Percentiles rank a stretch among this genome's conserved stretches.
Evolutionary conservation across 768 basidiomycete genomes (phyloP).

Genomic region (Flagelloscypha sp.): DNA sequence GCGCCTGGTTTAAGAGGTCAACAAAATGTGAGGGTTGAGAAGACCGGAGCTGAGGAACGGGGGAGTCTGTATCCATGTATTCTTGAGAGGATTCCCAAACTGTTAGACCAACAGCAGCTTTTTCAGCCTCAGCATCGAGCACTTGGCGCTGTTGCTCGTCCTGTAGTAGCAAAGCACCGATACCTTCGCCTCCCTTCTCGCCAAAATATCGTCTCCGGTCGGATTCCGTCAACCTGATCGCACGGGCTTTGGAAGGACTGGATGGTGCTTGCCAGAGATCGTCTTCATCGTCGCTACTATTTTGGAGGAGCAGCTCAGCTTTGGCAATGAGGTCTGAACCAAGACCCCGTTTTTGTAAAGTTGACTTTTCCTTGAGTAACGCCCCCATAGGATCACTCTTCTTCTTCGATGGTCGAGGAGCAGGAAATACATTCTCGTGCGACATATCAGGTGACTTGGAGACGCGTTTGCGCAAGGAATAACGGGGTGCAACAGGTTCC

Average conservation of each 20-base stretch:
- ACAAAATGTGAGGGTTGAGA: no score
- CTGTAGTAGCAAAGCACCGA: slow-evolving; percentile 41
- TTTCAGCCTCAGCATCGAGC: slow-evolving; percentile 15
- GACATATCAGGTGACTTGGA: slow-evolving; percentile 2
- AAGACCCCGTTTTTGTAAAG: slow-evolving; percentile 20
- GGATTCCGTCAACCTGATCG: slow-evolving; percentile 20
- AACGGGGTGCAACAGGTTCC: slow-evolving; percentile 1
- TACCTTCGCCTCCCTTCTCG: slow-evolving; percentile 31
- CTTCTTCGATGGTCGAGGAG: slow-evolving; percentile 13
- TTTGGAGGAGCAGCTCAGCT: slow-evolving; percentile 25
- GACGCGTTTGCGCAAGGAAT: slow-evolving; percentile 1
- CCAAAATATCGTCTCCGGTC: slow-evolving; percentile 31
- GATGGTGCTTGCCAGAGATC: slow-evolving; percentile 34
- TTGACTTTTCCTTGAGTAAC: slow-evolving; percentile 45
- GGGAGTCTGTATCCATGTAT: slow-evolving; percentile 10
- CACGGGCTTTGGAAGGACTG: slow-evolving; percentile 12
- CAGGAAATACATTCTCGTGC: slow-evolving; percentile 4
- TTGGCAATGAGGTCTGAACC: no score
- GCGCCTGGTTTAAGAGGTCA: no score
- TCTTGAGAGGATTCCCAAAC: slow-evolving; percentile 18
- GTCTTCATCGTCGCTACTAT: slow-evolving; percentile 29
- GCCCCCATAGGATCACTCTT: slow-evolving; percentile 40
- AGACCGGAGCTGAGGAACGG: no score
- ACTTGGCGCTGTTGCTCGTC: slow-evolving; percentile 27
- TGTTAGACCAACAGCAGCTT: slow-evolving; percentile 21